Base-by-base conservation (phyloP, 768 basidiomycete genomes). In the Porpolomopsis calyptriformis region DNA sequence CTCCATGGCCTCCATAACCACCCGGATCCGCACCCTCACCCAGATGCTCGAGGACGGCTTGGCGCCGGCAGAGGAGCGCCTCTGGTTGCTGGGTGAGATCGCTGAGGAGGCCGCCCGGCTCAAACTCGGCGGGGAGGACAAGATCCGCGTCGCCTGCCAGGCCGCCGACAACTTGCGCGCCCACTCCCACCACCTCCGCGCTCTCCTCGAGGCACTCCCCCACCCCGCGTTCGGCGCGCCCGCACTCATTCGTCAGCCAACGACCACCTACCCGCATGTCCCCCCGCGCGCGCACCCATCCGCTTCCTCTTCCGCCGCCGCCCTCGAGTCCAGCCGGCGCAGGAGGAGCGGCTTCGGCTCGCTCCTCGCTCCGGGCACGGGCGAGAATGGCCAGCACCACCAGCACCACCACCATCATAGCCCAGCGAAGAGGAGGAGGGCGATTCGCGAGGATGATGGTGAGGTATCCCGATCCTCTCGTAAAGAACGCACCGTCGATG, bases 101-200 rank as follows among this genome's bases (percentile, higher is more conserved):
- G 90, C 92, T 5, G 93, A 98, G 46, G 94, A 97, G 64, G 92
- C 92, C 0, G 70, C 75, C 39, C 75, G 87, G 37, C 84, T 96
- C 65, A 90, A 92, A 64, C 77, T 91, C 50, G 93, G 94, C 22
- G 88, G 87, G 45, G 94, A 97, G 63, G 96, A 98, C 78, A 97
- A 97, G 72, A 94, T 97, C 63, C 79, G 90, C 57, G 89, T 94
- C 49, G 90, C 90, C 16, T 89, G 83, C 54, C 82, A 81, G 52
- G 91, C 91, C 22, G 87, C 88, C 29, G 92, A 97, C 68, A 84
- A 78, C 55, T 80, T 97, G 64, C 77, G 81, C 56, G 63, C 65
- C 7, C 80, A 86, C 61, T 65, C 71, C 38, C 58, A 59, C 49
- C 80, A 87, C 55, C 75, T 87, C 58, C 69, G 70, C 40, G 65